Percentiles rank a stretch among this genome's conserved stretches.
These are phyloP conservation scores for Lachnellula suecica DNA, from an alignment of 2,329 filamentous ascomycete genomes.

Conservation along the genomic window DNA sequence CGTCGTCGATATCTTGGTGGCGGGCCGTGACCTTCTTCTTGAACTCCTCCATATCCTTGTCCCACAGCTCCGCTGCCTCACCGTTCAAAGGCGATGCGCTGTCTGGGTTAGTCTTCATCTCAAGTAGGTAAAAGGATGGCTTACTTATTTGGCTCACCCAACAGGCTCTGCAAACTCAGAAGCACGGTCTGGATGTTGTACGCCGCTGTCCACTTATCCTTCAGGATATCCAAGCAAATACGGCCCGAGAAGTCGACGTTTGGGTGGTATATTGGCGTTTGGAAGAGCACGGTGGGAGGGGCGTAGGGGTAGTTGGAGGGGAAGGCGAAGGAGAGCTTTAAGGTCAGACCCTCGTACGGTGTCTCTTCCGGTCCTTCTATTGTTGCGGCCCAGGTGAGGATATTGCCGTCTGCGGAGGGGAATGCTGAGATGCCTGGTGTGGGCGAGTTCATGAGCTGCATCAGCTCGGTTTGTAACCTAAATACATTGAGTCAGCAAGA, in stretches of 20 bases:
- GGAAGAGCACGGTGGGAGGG: constrained; percentile 90
- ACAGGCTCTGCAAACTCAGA: constrained; percentile 87
- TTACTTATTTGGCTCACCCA: constrained; percentile 98
- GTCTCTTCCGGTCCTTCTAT: constrained; percentile 90
- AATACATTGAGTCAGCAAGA: not conserved
- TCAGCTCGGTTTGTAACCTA: constrained; percentile 94
- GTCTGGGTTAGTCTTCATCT: constrained; percentile 20
- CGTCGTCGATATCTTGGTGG: constrained; percentile 64
- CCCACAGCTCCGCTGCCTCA: constrained; percentile 95
- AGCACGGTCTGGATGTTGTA: constrained; percentile 96
- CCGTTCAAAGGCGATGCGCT: constrained; percentile 94
- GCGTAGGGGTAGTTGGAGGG: constrained; percentile 91
- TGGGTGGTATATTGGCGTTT: constrained; percentile 98
- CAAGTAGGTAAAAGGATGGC: constrained; percentile 34
- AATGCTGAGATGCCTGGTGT: constrained; percentile 95
- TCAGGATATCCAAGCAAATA: constrained; percentile 96
- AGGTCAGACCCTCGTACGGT: constrained; percentile 81
- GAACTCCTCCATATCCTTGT: constrained; percentile 83
- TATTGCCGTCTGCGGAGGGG: constrained; percentile 83
- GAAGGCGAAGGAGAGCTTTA: constrained; percentile 92
- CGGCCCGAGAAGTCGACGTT: constrained; percentile 97
- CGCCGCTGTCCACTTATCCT: constrained; percentile 98
- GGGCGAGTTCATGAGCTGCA: constrained; percentile 96
- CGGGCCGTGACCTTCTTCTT: constrained; percentile 70
- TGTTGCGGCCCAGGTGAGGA: constrained; percentile 90